phyloP scores from a whole-genome alignment of 257 asterid genomes.

The Fraxinus excelsior region DNA sequence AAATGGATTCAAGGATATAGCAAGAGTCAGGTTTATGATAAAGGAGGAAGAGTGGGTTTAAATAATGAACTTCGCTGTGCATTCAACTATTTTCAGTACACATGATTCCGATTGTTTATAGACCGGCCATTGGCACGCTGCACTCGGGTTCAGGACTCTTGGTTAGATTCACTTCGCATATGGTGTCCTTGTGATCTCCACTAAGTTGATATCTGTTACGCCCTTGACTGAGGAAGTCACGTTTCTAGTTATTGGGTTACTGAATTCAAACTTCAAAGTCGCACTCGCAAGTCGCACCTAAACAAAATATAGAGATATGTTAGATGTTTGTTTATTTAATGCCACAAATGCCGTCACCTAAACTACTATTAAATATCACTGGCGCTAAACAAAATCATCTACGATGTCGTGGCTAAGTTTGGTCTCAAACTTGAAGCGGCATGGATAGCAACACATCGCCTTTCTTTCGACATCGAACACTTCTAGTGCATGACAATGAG shows the following conservation, averaged over 20 bases:
- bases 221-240: conserved; percentile 35
- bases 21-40: not conserved
- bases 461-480: conserved; percentile 43
- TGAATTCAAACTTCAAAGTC: conserved; percentile 49
- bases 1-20: conserved; percentile 52
- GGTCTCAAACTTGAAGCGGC: conserved; percentile 46
- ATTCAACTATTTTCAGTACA: conserved; percentile 45
- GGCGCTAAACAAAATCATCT: conserved; percentile 21
- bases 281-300: conserved; percentile 65
- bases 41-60: too few species aligned
- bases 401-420: conserved; percentile 35
- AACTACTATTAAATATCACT: too few species aligned
- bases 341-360: too few species aligned
- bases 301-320: not conserved
- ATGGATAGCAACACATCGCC: conserved; percentile 57
- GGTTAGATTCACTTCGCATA: conserved; percentile 40
- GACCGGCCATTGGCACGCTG: conserved; percentile 28
- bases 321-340: not conserved
- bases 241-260: conserved; percentile 20
- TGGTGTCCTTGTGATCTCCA: conserved; percentile 56
- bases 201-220: conserved; percentile 23
- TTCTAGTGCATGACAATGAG: not conserved
- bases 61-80: conserved; percentile 25
- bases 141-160: conserved; percentile 46
- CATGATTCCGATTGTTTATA: conserved; percentile 25